Conservation (phyloP, 129 eudicot genomes). For the Flaveria trinervia region DNA sequence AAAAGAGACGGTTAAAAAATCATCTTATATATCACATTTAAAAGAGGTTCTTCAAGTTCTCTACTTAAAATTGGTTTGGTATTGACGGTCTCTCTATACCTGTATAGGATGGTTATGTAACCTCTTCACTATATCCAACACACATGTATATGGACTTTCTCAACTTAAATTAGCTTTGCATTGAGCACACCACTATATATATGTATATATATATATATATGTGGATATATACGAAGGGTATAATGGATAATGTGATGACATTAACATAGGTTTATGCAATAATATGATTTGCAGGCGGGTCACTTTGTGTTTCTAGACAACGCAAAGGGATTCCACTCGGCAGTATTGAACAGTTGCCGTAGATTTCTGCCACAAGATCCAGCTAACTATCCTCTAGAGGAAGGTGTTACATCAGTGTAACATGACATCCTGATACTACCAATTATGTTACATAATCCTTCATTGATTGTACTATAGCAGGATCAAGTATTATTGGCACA, state of each 20-base stretch:
- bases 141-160: background rate
- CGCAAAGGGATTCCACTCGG: conserved; percentile 74
- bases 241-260: background rate
- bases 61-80: background rate
- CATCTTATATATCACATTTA: no score
- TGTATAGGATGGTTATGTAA: background rate
- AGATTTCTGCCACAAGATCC: conserved; percentile 51
- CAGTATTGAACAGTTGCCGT: conserved; percentile 67
- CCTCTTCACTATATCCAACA: background rate
- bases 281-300: conserved; percentile 56
- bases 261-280: background rate
- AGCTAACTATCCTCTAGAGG: conserved; percentile 49
- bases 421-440: conserved; percentile 15
- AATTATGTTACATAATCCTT: conserved; percentile 4
- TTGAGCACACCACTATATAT: background rate
- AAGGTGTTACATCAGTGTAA: conserved; percentile 56
- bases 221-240: background rate
- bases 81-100: background rate
- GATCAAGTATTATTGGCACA: background rate
- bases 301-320: conserved; percentile 80
- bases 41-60: background rate
- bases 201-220: no score
- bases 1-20: no score
- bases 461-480: conserved; percentile 1
- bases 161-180: background rate